Percentiles rank a stretch among this genome's conserved stretches.
phyloP scores from a whole-genome alignment of 441 rosid genomes.

The Erodium texanum region DNA sequence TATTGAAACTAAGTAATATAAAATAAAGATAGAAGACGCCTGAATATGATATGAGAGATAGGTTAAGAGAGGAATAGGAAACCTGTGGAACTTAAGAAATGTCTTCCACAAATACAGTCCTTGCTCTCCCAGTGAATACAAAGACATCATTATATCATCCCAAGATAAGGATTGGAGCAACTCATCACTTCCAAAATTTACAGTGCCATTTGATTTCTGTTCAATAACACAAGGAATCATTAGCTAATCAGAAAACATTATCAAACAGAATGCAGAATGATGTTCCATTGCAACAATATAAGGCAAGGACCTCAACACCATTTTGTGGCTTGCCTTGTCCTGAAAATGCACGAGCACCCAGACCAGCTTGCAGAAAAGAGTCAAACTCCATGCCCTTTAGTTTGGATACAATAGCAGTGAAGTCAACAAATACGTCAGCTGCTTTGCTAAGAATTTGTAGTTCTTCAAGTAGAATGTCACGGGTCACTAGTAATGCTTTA shows the following conservation, averaged over 20 bases:
- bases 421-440: conserved; percentile 38
- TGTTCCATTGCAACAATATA: conserved; percentile 18
- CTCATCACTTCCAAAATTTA: conserved; percentile 32
- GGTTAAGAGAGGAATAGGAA: too few species aligned
- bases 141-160: conserved; percentile 41
- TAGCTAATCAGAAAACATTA: conserved; percentile 8
- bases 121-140: conserved; percentile 57
- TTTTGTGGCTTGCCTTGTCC: conserved; percentile 57
- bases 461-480: conserved; percentile 52
- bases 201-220: conserved; percentile 41
- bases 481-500: conserved; percentile 59
- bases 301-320: conserved; percentile 65
- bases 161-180: conserved; percentile 33
- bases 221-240: conserved; percentile 18
- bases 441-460: conserved; percentile 57
- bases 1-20: too few species aligned
- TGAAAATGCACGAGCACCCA: conserved; percentile 28
- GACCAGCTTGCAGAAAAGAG: conserved; percentile 28
- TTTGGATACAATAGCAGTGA: conserved; percentile 42
- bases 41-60: too few species aligned
- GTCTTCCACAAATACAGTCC: conserved; percentile 56
- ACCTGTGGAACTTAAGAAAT: conserved; percentile 88
- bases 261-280: conserved; percentile 1
- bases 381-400: conserved; percentile 37
- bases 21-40: too few species aligned